Base-by-base conservation (phyloP, 2,329 filamentous ascomycete species). In the Alternaria solani region DNA sequence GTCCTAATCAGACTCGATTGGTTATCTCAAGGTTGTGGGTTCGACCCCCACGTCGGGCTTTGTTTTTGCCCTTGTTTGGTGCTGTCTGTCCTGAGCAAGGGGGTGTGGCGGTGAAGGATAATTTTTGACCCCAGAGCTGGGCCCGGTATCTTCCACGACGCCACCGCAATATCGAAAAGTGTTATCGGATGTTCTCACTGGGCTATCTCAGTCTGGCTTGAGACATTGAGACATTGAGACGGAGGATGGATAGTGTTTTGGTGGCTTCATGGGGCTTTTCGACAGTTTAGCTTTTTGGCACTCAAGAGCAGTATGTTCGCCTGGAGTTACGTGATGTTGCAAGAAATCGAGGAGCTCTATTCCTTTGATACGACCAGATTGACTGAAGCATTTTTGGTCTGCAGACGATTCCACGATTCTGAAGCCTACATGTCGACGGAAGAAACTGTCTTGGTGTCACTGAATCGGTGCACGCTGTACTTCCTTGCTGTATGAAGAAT, bases 11-110 rank as follows among this genome's bases (percentile, higher is more conserved):
- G 46, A 49, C 46, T 49, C 46, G 46, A 49, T 49, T 49, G 46
- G 46, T 49, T 12, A 49, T 49, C 46, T 49, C 46, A 49, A 49
- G 46, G 46, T 49, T 49, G 46, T 49, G 46, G 46, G 46, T 49
- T 49, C 30, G 46, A 42, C 39, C 39, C 39, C 39, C 39, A 42
- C 39, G 39, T 42, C 39, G 39, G 39, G 39, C 39, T 42, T 25
- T 16, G 5, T 7, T 41, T 42, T 25, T 42, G 20, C 11, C 25
- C 6, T 8, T 1, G 6, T 42, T 2, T 25, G 20, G 11, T 14
- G 5, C 20, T 14, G 20, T 25, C 20, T 14, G 20, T 25, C 8
- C 20, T 42, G 39, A 8, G 12, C 20, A 16, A 42, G 20, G 39
- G 5, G 20, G 11, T 25, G 12, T 23, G 38, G 18, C 38, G 38